Percentiles rank a stretch among this genome's conserved stretches.
These are phyloP conservation scores for Leavenworthia alabamica DNA, from an alignment of 345 rosid genomes.

Conservation along the genomic window DNA sequence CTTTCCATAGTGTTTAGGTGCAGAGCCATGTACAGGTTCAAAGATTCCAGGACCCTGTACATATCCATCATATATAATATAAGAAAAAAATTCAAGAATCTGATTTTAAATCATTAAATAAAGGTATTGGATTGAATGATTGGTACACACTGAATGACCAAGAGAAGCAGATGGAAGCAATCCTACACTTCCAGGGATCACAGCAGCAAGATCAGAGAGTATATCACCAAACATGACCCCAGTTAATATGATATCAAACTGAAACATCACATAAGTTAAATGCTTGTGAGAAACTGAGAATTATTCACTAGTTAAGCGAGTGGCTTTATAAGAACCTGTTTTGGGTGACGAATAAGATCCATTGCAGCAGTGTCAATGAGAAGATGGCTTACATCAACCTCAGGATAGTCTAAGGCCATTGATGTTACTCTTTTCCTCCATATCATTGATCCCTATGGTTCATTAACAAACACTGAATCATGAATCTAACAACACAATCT, in stretches of 20 bases:
- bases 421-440: constrained; percentile 20
- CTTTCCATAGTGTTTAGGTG: constrained; percentile 23
- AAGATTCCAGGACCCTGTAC: constrained; percentile 25
- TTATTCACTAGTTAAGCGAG: background rate
- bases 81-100: background rate
- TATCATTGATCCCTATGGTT: constrained; percentile 9
- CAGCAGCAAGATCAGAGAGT: constrained; percentile 21
- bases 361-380: constrained; percentile 13
- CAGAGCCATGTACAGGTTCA: constrained; percentile 14
- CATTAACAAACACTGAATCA: background rate
- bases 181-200: constrained; percentile 24
- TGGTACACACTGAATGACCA: constrained; percentile 10
- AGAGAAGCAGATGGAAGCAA: constrained; percentile 25
- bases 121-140: background rate
- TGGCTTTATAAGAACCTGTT: constrained; percentile 4
- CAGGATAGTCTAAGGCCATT: constrained; percentile 20
- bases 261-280: background rate
- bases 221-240: constrained; percentile 24
- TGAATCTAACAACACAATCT: background rate
- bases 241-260: constrained; percentile 24
- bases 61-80: background rate
- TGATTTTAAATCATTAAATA: background rate
- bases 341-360: constrained; percentile 15
- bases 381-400: constrained; percentile 21
- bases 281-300: background rate